Base-by-base conservation (phyloP, 73 alveolate species). In the Tetrahymena borealis region DNA sequence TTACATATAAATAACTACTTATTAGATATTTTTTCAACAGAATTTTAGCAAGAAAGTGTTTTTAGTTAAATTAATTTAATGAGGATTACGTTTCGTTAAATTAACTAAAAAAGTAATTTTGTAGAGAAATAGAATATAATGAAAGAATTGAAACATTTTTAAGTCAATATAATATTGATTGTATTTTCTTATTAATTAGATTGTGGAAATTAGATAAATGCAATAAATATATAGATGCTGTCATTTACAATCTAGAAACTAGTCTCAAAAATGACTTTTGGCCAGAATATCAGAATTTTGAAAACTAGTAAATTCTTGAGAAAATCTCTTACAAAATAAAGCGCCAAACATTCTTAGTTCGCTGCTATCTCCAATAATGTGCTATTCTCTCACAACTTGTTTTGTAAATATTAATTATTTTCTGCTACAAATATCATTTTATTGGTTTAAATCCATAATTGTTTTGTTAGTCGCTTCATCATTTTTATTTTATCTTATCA, bases 171-270 rank as follows among this genome's bases (percentile, higher is more conserved):
- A n/a, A n/a, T n/a, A n/a, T n/a, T n/a, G n/a, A n/a, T n/a, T n/a
- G 7, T 39, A 60, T 60, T 60, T 60, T 6, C 28, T 20, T 60
- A 60, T 3, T n/a, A 60, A 60, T 60, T 31, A 93, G 95, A n/a
- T 40, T 39, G 35, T 93, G 95, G 95, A 90, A 79, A 16, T 90
- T 93, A 32, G 95, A 93, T 20, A 93, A 79, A 39, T 93, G 95
- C 39, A 39, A 91, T 10, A 93, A 93, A 85, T 93, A 93, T 93
- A 41, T 93, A 32, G 91, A 85, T 85, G 95, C 91, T 32, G 95
- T 93, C 7, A 93, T 93, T 85, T 93, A 93, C 33, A 93, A 93
- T 79, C 60, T 93, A 36, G 95, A 93, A 40, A 43, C 41, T 11
- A 42, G 91, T 16, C 77, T 93, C 60, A 93, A 93, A 16, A 92